These are phyloP conservation scores for Rhododendron vialii DNA, from an alignment of 148 eudicot genomes.

Conservation along the genomic window DNA sequence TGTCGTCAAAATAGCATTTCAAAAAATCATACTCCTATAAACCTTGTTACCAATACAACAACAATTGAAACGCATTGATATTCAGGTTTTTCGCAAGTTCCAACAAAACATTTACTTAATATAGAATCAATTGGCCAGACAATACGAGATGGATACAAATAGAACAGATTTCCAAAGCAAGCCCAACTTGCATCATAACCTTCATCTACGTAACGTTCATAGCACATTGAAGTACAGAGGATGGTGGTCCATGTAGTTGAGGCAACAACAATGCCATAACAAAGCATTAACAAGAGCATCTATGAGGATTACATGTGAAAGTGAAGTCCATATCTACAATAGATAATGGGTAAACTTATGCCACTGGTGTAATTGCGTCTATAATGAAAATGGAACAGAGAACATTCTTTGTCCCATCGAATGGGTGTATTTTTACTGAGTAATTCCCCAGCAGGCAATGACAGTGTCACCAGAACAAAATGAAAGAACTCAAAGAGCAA, in stretches of 20 bases:
- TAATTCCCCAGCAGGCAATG: background rate
- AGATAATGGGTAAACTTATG: background rate
- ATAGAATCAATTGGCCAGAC: background rate
- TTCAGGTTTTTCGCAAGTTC: background rate
- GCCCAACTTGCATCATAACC: background rate
- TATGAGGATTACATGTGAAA: background rate
- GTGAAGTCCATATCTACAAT: background rate
- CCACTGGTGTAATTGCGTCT: background rate
- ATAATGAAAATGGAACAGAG: background rate
- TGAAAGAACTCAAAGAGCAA: background rate
- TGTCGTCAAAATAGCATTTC: background rate
- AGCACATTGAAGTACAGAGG: too few species aligned
- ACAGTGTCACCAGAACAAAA: background rate
- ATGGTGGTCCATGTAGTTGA: background rate
- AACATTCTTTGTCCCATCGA: background rate
- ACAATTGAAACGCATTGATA: background rate
- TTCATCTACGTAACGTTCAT: too few species aligned
- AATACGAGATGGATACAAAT: background rate
- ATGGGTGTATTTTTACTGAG: background rate
- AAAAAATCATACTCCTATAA: background rate
- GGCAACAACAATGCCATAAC: background rate
- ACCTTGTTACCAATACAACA: background rate
- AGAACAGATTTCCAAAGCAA: background rate
- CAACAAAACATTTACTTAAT: background rate
- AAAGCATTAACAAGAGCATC: background rate